A percentile compares a stretch with the other conserved stretches of the same genome.
Conservation (phyloP, 495 filamentous ascomycete genomes). For the Aspergillus haitiensis region DNA sequence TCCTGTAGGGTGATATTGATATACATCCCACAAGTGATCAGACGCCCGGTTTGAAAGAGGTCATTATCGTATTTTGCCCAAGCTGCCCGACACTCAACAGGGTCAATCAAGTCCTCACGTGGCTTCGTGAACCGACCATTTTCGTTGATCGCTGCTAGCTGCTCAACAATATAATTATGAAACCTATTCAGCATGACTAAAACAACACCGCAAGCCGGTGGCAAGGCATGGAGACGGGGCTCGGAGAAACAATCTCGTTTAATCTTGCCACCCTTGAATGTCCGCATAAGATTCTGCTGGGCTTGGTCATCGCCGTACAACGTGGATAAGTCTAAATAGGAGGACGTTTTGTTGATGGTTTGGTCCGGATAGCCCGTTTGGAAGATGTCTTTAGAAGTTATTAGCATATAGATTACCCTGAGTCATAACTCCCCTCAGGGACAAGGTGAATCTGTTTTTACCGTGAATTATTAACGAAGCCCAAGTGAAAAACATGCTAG, state of each 20-base stretch:
- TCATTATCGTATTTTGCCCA: conserved; percentile 78
- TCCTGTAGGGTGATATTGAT: conserved; percentile 82
- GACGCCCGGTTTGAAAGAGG: conserved; percentile 79
- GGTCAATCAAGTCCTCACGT: conserved; percentile 41
- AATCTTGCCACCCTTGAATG: conserved; percentile 56
- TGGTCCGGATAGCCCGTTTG: conserved; percentile 56
- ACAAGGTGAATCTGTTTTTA: conserved; percentile 16
- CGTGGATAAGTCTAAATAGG: conserved; percentile 59
- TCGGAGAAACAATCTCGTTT: conserved; percentile 61
- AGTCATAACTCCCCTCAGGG: background rate
- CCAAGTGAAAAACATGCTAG: conserved; percentile 60
- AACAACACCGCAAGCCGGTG: conserved; percentile 56
- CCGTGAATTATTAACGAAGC: conserved; percentile 58
- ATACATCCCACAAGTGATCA: conserved; percentile 79
- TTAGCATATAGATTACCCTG: conserved; percentile 12
- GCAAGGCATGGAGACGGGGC: conserved; percentile 55
- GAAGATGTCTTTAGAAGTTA: conserved; percentile 48
- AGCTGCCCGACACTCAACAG: conserved; percentile 51
- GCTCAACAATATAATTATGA: conserved; percentile 76
- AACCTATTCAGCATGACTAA: conserved; percentile 64
- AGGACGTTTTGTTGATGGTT: conserved; percentile 56
- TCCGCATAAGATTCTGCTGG: conserved; percentile 56
- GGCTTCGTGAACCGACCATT: conserved; percentile 68
- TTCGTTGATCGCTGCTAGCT: conserved; percentile 70
- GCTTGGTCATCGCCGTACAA: conserved; percentile 58